Evolutionary conservation across 805 yeast genomes (phyloP).

Genomic region (Wickerhamiella kurtzmanii): DNA sequence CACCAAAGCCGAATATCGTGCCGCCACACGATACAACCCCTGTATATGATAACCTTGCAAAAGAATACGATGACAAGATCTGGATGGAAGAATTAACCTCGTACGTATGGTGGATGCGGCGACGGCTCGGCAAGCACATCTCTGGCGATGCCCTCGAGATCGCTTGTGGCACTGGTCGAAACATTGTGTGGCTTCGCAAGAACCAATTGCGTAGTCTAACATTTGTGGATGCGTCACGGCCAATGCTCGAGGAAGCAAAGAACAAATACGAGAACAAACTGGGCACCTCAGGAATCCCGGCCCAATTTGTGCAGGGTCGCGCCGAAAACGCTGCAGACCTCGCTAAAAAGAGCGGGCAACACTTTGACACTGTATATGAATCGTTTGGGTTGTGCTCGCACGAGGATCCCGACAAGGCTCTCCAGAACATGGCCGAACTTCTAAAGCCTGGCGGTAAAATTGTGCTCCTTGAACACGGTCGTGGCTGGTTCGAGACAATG

Average conservation of each 20-base stretch:
- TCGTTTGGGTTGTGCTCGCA: slow-evolving; percentile 95
- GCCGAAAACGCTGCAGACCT: slow-evolving; percentile 67
- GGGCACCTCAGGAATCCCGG: slow-evolving; percentile 34
- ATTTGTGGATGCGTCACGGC: slow-evolving; percentile 67
- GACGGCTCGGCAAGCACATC: slow-evolving; percentile 64
- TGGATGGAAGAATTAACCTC: slow-evolving; percentile 52
- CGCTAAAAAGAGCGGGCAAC: slow-evolving; percentile 31
- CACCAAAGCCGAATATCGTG: slow-evolving; percentile 9
- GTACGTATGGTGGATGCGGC: slow-evolving; percentile 42
- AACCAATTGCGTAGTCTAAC: slow-evolving; percentile 57
- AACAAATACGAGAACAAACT: slow-evolving; percentile 55
- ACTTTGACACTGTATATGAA: slow-evolving; percentile 84
- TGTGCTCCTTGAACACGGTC: slow-evolving; percentile 80
- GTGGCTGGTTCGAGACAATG: slow-evolving; percentile 65
- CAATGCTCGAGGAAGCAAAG: slow-evolving; percentile 73
- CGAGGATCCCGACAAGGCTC: slow-evolving; percentile 75
- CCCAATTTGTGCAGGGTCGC: slow-evolving; percentile 77
- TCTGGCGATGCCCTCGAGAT: slow-evolving; percentile 88
- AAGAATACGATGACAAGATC: slow-evolving; percentile 66
- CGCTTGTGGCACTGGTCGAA: slow-evolving; percentile 93
- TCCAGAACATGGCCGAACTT: slow-evolving; percentile 56
- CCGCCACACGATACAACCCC: slow-evolving; percentile 53
- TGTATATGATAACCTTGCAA: slow-evolving; percentile 54
- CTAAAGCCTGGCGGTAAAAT: slow-evolving; percentile 85
- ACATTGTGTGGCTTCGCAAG: slow-evolving; percentile 58